phyloP scores from a whole-genome alignment of 2,329 filamentous ascomycete species.

The Neospermospora avenae region DNA sequence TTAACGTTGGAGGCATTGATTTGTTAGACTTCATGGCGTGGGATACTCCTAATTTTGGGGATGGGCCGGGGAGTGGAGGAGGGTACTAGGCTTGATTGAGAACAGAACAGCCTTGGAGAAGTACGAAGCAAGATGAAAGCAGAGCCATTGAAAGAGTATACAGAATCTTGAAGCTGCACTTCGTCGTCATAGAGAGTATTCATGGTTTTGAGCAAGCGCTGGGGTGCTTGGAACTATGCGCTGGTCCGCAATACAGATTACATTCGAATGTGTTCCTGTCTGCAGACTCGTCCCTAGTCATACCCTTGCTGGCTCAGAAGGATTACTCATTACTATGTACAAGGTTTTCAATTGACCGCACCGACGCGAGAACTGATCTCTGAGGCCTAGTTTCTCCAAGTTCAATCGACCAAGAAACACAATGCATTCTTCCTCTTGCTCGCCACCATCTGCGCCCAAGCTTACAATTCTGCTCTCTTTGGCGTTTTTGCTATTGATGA shows the following conservation, averaged over 20 bases:
- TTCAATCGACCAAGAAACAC: background rate
- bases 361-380: background rate
- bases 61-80: background rate
- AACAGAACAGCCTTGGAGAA: background rate
- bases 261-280: background rate
- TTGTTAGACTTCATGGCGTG: constrained; percentile 67
- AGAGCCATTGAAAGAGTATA: background rate
- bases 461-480: background rate
- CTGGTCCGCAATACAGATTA: background rate
- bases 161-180: background rate
- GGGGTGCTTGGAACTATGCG: background rate
- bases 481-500: background rate
- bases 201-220: too few relatives aligned
- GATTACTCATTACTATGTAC: background rate
- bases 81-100: constrained; percentile 1
- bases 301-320: background rate
- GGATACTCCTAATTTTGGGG: constrained; percentile 37
- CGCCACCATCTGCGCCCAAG: background rate
- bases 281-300: background rate
- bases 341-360: background rate
- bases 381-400: background rate
- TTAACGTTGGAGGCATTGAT: constrained; percentile 64
- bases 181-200: too few relatives aligned
- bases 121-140: background rate
- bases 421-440: background rate